Conservation (phyloP, 768 basidiomycete species). For the Trametes cingulata region DNA sequence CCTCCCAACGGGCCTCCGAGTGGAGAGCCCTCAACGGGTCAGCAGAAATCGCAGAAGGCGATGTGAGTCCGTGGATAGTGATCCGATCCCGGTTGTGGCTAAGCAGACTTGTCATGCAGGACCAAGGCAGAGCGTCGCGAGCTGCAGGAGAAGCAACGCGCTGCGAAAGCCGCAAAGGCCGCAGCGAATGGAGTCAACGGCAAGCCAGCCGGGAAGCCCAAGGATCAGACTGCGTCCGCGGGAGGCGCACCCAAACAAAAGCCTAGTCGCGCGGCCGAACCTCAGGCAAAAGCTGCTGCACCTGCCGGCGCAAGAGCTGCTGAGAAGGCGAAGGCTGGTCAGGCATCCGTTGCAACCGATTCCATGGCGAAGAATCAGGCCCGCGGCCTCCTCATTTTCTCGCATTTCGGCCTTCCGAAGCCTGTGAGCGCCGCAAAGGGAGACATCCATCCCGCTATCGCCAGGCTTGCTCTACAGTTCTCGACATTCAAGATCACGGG, state of each 20-base stretch:
- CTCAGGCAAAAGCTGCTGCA: conserved; percentile 11
- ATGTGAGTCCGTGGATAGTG: conserved; percentile 35
- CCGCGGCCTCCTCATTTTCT: conserved; percentile 79
- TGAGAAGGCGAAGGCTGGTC: conserved; percentile 22
- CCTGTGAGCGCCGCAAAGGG: conserved; percentile 58
- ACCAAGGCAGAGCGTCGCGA: conserved; percentile 81
- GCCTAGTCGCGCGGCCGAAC: conserved; percentile 22
- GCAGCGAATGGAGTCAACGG: conserved; percentile 25
- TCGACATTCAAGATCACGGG: conserved; percentile 91
- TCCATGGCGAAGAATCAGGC: conserved; percentile 43
- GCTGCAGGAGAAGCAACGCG: conserved; percentile 77
- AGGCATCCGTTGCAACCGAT: conserved; percentile 23
- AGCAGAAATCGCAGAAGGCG: conserved; percentile 57
- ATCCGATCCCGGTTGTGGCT: conserved; percentile 1
- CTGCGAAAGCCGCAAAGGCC: conserved; percentile 60
- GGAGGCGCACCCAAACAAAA: conserved; percentile 26
- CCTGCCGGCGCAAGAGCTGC: conserved; percentile 15
- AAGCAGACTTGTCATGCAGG: conserved; percentile 23
- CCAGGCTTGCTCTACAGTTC: conserved; percentile 86
- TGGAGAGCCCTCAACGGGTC: conserved; percentile 20
- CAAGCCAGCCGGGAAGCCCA: conserved; percentile 29
- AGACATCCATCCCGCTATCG: conserved; percentile 87
- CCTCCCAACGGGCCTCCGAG: conserved; percentile 24
- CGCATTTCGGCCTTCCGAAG: conserved; percentile 82
- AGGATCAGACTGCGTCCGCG: conserved; percentile 2